Base-by-base conservation (phyloP, 2,329 filamentous ascomycete genomes). In the Trichophyton mentagrophytes region DNA sequence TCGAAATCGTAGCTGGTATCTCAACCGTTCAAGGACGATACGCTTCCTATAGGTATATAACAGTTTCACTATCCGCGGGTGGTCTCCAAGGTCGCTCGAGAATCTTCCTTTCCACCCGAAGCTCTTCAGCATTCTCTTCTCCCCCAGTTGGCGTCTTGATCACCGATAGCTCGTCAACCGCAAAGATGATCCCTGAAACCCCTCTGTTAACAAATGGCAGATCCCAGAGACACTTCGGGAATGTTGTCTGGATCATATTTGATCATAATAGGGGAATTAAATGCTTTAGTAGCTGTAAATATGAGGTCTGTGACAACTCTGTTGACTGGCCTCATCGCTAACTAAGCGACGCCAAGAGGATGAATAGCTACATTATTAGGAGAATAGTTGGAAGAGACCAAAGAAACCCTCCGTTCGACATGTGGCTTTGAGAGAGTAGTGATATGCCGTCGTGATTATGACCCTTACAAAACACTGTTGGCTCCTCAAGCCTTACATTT, bases 21-120 rank as follows among this genome's bases (percentile, higher is more conserved):
- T 58, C 22, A 61, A 55, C 11, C 55, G 61, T 22, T 62, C 59
- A 17, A 62, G 61, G 42, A 62, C 44, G 17, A 62, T 40, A 22
- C 51, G 46, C 22, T 47, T 27, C 25, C 59, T 36, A 27, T 61
- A n/a, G 3, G 33, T 51, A 7, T 33, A 61, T 27, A 60, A 51
- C 22, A 62, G 33, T 20, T 53, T 61, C n/a, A 59, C 57, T 33
- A 62, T 60, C 5, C 40, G 33, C 13, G 58, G 61, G 53, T 58
- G 61, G 9, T 22, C 22, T 2, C 58, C 59, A 17, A 62, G 30
- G 30, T 17, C 59, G 59, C 17, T 62, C 22, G 36, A 61, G 58
- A 15, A 58, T 62, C 13, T 27, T 22, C 13, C 53, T 33, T 40
- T 62, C 61, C 8, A 38, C 22, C 4, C 20, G 15, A 11, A 58